These are phyloP conservation scores for Rhizophagus clarus DNA, from an alignment of 192 early-diverging fungal species.

Conservation along the genomic window DNA sequence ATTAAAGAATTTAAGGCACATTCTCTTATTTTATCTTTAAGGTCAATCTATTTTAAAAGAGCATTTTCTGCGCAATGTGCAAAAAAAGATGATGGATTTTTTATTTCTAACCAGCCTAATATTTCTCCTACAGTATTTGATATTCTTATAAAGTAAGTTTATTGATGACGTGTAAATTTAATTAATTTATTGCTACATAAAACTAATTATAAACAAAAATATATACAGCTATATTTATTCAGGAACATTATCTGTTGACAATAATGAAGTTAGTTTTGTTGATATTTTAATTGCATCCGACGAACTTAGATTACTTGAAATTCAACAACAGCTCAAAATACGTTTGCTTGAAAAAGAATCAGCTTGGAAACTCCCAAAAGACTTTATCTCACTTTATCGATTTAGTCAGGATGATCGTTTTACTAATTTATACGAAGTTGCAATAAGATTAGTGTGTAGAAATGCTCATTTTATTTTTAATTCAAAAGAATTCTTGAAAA, in stretches of 20 bases:
- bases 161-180: no score
- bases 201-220: no score
- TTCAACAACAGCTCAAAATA: not conserved
- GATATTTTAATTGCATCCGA: slow-evolving; percentile 3
- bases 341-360: not conserved
- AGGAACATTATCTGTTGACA: not conserved
- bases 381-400: not conserved
- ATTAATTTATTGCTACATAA: no score
- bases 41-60: slow-evolving; percentile 1
- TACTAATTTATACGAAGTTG: not conserved
- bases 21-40: not conserved
- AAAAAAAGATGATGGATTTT: not conserved
- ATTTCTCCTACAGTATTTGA: not conserved
- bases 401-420: not conserved
- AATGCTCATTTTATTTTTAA: slow-evolving; percentile 1
- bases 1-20: slow-evolving; percentile 15
- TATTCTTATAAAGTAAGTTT: slow-evolving; percentile 23
- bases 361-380: not conserved
- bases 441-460: not conserved
- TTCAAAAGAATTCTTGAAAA: not conserved
- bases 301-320: not conserved
- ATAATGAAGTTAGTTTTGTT: not conserved
- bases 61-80: not conserved
- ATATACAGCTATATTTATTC: not conserved
- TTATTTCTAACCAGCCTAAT: not conserved